Percentiles rank a stretch among this genome's conserved stretches.
phyloP scores from a whole-genome alignment of 768 basidiomycete genomes.

The Mycena olivaceomarginata region DNA sequence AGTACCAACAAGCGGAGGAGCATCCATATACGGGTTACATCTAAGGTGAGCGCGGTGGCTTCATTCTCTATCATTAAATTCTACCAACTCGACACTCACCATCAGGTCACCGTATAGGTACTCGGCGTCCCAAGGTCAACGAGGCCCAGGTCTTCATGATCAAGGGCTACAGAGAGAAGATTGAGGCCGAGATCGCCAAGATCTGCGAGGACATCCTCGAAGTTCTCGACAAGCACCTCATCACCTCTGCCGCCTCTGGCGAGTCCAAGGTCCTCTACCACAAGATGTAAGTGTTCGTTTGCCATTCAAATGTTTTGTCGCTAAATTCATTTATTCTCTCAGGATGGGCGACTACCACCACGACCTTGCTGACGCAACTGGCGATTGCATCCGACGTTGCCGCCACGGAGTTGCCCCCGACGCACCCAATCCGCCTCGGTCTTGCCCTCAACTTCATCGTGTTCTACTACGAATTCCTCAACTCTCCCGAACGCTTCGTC shows the following conservation, averaged over 20 bases:
- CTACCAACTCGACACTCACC: no score
- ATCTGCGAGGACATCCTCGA: constrained; percentile 99
- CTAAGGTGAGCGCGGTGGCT: no score
- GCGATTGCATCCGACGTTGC: constrained; percentile 97
- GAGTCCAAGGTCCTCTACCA: constrained; percentile 99
- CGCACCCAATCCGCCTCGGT: constrained; percentile 98
- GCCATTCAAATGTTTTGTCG: constrained; percentile 30
- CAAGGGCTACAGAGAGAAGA: constrained; percentile 98
- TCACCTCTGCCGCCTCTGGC: constrained; percentile 96
- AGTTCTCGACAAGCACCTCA: constrained; percentile 98
- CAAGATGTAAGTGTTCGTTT: constrained; percentile 87
- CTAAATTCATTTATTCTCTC: constrained; percentile 44
- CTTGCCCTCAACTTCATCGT: constrained; percentile 99
- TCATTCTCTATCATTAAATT: no score
- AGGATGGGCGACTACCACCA: constrained; percentile 99
- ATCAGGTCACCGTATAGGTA: no score
- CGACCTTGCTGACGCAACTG: constrained; percentile 98
- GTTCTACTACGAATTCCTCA: constrained; percentile 99
- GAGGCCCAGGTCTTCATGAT: constrained; percentile 97
- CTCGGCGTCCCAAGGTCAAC: constrained; percentile 84
- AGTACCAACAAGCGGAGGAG: neutral
- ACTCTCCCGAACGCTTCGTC: constrained; percentile 98
- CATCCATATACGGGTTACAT: neutral
- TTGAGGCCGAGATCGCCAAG: constrained; percentile 96
- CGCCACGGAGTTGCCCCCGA: constrained; percentile 95